These are phyloP conservation scores for Saussurea involucrata DNA, from an alignment of 129 eudicot genomes.

Conservation along the genomic window DNA sequence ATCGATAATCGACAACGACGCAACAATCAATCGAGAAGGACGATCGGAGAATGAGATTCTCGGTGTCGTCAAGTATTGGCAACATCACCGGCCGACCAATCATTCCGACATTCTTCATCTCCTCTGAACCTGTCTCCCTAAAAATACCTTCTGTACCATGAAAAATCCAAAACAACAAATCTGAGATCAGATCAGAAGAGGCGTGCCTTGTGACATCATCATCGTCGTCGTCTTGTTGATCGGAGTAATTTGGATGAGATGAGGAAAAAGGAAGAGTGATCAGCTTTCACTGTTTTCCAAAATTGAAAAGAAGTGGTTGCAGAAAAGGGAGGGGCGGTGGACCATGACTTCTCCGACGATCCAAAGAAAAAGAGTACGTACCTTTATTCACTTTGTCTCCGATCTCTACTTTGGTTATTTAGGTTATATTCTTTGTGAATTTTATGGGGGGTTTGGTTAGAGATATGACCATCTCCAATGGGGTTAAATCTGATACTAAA, in stretches of 20 bases:
- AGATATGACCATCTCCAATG: too few species aligned
- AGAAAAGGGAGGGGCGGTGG: slow-evolving; percentile 31
- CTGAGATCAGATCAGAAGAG: background rate
- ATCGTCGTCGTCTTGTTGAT: slow-evolving; percentile 28
- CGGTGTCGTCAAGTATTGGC: slow-evolving; percentile 37
- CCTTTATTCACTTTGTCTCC: slow-evolving; percentile 51
- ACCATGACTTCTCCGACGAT: slow-evolving; percentile 40
- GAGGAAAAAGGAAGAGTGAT: background rate
- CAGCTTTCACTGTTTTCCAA: slow-evolving; percentile 55
- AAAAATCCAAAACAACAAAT: slow-evolving; percentile 16
- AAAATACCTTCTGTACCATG: slow-evolving; percentile 18
- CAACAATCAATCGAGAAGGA: slow-evolving; percentile 3
- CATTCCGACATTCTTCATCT: slow-evolving; percentile 23
- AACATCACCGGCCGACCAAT: slow-evolving; percentile 71
- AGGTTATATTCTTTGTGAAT: too few species aligned
- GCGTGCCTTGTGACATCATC: slow-evolving; percentile 46
- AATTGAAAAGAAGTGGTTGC: background rate
- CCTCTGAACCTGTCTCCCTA: slow-evolving; percentile 26
- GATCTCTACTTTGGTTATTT: background rate
- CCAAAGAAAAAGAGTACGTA: background rate
- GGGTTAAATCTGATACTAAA: too few species aligned
- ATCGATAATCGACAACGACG: slow-evolving; percentile 3
- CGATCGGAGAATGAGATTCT: slow-evolving; percentile 25
- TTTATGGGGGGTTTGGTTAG: too few species aligned
- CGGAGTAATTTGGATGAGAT: background rate